phyloP scores from a whole-genome alignment of 106 monocot species.

The Triglochin maritima region DNA sequence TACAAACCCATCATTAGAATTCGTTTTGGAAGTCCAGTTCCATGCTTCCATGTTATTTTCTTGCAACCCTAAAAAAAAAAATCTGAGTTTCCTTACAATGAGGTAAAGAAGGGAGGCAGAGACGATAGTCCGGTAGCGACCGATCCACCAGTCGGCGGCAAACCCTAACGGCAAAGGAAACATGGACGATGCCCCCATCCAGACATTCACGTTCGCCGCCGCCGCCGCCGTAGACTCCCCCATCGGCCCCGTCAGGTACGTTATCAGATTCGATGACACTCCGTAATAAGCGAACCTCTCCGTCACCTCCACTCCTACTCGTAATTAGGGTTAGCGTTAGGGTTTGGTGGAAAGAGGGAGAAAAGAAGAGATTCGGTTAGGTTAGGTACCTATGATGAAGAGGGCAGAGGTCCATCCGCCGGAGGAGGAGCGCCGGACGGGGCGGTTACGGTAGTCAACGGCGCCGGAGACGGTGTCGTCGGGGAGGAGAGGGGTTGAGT shows the following conservation, averaged over 20 bases:
- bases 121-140: conserved; percentile 45
- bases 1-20: not conserved
- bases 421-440: conserved; percentile 7
- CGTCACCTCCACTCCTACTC: conserved; percentile 37
- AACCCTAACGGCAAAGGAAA: conserved; percentile 41
- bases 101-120: conserved; percentile 35
- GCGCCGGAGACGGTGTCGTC: not conserved
- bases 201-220: conserved; percentile 43
- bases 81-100: conserved; percentile 18
- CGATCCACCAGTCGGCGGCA: conserved; percentile 51
- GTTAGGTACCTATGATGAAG: conserved; percentile 28
- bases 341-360: not conserved
- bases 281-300: conserved; percentile 55
- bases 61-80: not conserved
- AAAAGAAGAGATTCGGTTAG: no score
- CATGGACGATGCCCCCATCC: conserved; percentile 31
- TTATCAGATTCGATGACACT: conserved; percentile 45
- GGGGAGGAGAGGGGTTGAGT: not conserved
- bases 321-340: not conserved
- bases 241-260: conserved; percentile 44
- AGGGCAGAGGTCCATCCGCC: conserved; percentile 38
- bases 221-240: conserved; percentile 36
- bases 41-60: not conserved
- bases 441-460: conserved; percentile 7
- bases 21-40: not conserved